Evolutionary conservation across 2,329 filamentous ascomycete species (phyloP).

Genomic region (Pyrenochaeta sp.): DNA sequence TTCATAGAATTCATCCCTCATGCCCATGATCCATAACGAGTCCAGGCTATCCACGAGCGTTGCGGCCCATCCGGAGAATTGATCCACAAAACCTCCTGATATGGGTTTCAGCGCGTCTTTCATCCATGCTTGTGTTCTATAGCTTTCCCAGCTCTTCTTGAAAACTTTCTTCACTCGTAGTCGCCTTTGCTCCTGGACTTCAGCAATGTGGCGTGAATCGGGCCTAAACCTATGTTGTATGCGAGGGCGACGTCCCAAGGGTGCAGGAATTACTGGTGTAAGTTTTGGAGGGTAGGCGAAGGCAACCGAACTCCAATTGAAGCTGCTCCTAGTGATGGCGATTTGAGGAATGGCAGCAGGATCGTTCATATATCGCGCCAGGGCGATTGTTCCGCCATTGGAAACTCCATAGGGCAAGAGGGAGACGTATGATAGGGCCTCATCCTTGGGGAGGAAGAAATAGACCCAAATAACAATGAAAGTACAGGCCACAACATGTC

Average conservation of each 20-base stretch:
- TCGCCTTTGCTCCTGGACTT: conserved; percentile 33
- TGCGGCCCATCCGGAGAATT: conserved; percentile 72
- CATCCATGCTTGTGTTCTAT: conserved; percentile 69
- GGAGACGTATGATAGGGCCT: conserved; percentile 13
- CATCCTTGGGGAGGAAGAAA: conserved; percentile 30
- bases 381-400: conserved; percentile 24
- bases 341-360: conserved; percentile 28
- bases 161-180: conserved; percentile 42
- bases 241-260: conserved; percentile 36
- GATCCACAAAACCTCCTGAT: conserved; percentile 59
- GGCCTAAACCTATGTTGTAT: conserved; percentile 41
- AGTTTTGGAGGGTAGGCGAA: conserved; percentile 37
- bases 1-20: conserved; percentile 80
- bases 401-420: conserved; percentile 8
- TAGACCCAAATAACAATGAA: conserved; percentile 36
- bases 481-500: conserved; percentile 34
- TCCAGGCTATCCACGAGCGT: conserved; percentile 72
- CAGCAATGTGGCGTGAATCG: conserved; percentile 24
- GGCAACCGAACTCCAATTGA: conserved; percentile 41
- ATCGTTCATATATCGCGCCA: conserved; percentile 45
- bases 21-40: conserved; percentile 85
- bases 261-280: conserved; percentile 35
- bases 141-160: conserved; percentile 60
- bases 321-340: conserved; percentile 33
- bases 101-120: conserved; percentile 69